phyloP scores from a whole-genome alignment of 768 basidiomycete species.

The Mycena vulgaris region DNA sequence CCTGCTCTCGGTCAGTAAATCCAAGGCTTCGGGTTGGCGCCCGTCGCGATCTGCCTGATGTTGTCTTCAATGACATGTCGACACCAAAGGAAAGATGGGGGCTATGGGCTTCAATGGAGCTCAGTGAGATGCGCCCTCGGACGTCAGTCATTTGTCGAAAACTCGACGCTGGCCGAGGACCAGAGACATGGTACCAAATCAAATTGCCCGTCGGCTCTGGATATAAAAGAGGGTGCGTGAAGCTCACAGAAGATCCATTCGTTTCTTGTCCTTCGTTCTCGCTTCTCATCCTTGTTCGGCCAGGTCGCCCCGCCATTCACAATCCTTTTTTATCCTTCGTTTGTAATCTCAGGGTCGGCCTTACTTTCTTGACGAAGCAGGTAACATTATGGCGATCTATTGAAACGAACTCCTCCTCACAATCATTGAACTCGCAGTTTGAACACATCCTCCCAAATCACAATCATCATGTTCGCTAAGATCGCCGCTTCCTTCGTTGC shows the following conservation, averaged over 20 bases:
- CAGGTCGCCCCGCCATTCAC: conserved; percentile 54
- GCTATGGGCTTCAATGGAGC: conserved; percentile 8
- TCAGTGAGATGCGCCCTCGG: conserved; percentile 22
- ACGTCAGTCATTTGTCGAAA: conserved; percentile 13
- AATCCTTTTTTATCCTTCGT: conserved; percentile 43
- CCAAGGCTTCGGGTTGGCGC: no score
- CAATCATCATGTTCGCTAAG: conserved; percentile 56
- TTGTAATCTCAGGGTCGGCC: conserved; percentile 24
- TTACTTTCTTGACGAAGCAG: conserved; percentile 1
- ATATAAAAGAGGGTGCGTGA: conserved; percentile 29
- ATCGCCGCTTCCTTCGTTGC: conserved; percentile 47
- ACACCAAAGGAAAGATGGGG: conserved; percentile 12
- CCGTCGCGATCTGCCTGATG: conserved; percentile 18
- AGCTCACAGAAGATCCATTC: conserved; percentile 17
- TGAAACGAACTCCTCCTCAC: not conserved
- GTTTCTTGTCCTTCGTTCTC: conserved; percentile 47
- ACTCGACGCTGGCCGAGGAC: not conserved
- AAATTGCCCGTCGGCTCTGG: no score
- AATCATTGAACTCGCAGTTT: conserved; percentile 17
- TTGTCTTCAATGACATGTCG: conserved; percentile 4
- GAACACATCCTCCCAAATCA: conserved; percentile 39
- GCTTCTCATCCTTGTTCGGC: conserved; percentile 48
- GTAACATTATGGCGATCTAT: not conserved
- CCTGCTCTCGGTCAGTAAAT: not conserved
- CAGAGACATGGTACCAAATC: conserved; percentile 31